Percentiles rank a stretch among this genome's conserved stretches.
phyloP scores from a whole-genome alignment of 1,139 yeast species.

The Yamadazyma mexicana region DNA sequence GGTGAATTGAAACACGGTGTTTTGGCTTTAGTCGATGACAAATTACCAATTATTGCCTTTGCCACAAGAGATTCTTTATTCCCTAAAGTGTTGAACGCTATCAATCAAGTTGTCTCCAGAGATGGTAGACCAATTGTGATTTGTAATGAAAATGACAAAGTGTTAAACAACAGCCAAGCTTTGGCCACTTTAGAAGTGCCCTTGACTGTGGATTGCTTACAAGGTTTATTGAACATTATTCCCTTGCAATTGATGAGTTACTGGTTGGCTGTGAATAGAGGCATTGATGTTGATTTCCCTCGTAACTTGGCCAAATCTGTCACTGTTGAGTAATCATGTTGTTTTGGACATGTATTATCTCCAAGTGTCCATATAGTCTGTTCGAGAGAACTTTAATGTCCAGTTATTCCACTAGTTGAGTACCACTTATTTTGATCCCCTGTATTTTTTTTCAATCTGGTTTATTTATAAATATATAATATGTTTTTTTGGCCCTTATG shows the following conservation, averaged over 20 bases:
- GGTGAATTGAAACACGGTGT: conserved; percentile 99
- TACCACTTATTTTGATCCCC: not conserved
- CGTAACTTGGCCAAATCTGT: conserved; percentile 98
- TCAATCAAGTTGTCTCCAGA: conserved; percentile 96
- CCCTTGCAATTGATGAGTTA: conserved; percentile 96
- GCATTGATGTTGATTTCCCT: conserved; percentile 97
- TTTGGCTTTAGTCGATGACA: conserved; percentile 91
- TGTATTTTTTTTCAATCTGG: not conserved
- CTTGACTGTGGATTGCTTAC: conserved; percentile 93
- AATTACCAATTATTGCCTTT: conserved; percentile 90
- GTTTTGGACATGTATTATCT: too few relatives aligned
- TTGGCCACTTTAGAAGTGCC: conserved; percentile 86
- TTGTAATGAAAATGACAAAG: conserved; percentile 84
- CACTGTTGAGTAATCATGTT: conserved; percentile 80
- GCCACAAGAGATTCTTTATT: conserved; percentile 97
- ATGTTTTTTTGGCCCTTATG: too few relatives aligned
- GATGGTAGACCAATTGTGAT: conserved; percentile 95
- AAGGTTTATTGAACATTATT: conserved; percentile 91
- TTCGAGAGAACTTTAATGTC: not conserved
- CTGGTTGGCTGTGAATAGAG: conserved; percentile 95
- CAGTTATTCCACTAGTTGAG: too few relatives aligned
- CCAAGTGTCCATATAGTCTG: too few relatives aligned
- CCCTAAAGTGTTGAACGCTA: conserved; percentile 94
- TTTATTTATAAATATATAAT: conserved; percentile 1
- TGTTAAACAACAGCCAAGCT: conserved; percentile 52